A percentile compares a stretch with the other conserved stretches of the same genome.
Evolutionary conservation across 2,329 filamentous ascomycete species (phyloP).

Genomic region (Penicillium verrucosum): DNA sequence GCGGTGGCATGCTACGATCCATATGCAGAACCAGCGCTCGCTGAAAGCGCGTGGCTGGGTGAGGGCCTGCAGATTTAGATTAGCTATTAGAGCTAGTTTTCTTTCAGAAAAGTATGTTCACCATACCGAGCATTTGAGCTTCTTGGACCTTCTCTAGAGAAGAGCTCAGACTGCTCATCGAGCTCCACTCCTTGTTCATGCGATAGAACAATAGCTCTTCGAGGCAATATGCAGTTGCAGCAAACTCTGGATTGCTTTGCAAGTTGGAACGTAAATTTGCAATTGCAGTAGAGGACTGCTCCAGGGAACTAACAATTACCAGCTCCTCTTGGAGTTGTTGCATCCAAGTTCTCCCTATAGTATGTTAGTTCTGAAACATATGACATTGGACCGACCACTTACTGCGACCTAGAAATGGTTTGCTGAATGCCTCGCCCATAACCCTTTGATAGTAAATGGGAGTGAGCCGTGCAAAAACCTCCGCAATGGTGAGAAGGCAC

Average conservation of each 20-base stretch:
- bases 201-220: constrained; percentile 8
- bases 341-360: constrained; percentile 6
- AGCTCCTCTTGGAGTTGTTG: constrained; percentile 4
- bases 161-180: background rate
- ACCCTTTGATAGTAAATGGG: constrained; percentile 2
- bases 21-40: background rate
- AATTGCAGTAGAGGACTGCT: constrained; percentile 7
- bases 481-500: constrained; percentile 1
- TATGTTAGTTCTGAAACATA: background rate
- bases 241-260: background rate
- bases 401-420: constrained; percentile 3
- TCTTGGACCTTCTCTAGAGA: constrained; percentile 10
- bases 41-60: background rate
- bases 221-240: background rate
- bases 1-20: background rate
- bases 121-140: constrained; percentile 8
- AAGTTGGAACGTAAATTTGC: background rate
- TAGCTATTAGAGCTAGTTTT: background rate
- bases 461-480: constrained; percentile 1
- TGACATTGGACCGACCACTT: background rate
- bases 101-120: background rate
- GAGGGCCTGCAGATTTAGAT: background rate
- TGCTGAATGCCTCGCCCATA: background rate
- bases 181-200: constrained; percentile 1
- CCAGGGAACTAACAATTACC: constrained; percentile 1